Conservation (phyloP, 2,329 filamentous ascomycete genomes). For the Pyrenophora graminea region DNA sequence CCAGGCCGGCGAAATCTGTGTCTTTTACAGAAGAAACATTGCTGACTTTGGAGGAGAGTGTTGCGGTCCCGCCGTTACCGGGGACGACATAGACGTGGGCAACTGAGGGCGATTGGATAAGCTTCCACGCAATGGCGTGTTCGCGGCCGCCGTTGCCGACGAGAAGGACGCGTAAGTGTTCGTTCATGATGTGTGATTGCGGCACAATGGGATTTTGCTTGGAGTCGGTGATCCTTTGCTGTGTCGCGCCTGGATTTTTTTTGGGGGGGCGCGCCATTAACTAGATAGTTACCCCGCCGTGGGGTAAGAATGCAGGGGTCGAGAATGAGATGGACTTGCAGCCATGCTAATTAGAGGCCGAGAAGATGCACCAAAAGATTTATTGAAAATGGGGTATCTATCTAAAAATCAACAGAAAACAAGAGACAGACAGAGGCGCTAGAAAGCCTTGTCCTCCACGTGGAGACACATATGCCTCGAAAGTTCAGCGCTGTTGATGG, state of each 20-base stretch:
- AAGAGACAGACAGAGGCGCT: not conserved
- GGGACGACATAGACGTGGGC: conserved; percentile 70
- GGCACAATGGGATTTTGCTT: not conserved
- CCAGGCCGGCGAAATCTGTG: conserved; percentile 77
- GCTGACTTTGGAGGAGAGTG: conserved; percentile 56
- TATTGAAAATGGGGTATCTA: conserved; percentile 3
- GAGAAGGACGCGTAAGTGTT: conserved; percentile 64
- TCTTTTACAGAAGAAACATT: conserved; percentile 73
- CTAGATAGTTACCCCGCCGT: conserved; percentile 18
- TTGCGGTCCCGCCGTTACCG: conserved; percentile 79
- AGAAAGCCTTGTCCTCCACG: not conserved
- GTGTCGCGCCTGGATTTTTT: conserved; percentile 21
- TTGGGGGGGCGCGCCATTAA: conserved; percentile 9
- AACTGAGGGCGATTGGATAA: conserved; percentile 79
- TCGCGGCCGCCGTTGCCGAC: conserved; percentile 94
- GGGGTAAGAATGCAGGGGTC: conserved; percentile 24
- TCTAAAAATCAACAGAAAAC: not conserved
- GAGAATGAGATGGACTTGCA: conserved; percentile 21
- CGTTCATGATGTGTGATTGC: conserved; percentile 26
- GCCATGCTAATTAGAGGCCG: conserved; percentile 7
- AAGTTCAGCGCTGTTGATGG: not conserved
- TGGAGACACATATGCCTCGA: conserved; percentile 3
- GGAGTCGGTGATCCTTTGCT: not conserved
- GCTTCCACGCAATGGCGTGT: conserved; percentile 92
- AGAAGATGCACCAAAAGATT: too few relatives aligned